Conservation (phyloP, 1,284 basidiomycete species). For the Coniferiporia sulphurascens region DNA sequence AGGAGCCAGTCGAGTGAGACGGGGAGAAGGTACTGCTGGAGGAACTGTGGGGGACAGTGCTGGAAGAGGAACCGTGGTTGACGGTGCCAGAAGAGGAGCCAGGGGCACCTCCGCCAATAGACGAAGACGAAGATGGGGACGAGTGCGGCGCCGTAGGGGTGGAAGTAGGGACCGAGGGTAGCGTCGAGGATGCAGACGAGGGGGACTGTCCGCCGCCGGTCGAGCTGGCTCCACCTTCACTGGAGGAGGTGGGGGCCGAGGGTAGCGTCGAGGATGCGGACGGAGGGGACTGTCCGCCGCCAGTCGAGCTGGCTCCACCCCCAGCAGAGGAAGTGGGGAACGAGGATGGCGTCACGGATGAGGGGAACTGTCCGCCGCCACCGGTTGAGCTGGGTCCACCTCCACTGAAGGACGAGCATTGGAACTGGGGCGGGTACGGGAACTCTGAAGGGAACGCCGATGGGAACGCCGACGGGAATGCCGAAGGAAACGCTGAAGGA, state of each 20-base stretch:
- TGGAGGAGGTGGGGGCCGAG: no score
- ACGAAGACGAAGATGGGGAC: background rate
- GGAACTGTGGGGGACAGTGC: background rate
- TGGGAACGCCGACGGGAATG: no score
- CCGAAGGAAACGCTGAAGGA: no score
- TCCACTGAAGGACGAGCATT: background rate
- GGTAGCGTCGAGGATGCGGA: no score
- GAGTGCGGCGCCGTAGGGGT: no score
- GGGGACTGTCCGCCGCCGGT: background rate
- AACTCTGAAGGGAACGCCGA: no score
- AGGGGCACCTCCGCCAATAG: background rate
- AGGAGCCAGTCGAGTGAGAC: background rate
- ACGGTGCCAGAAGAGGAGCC: no score
- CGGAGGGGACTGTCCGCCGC: background rate
- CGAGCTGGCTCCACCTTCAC: background rate
- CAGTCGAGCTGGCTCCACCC: background rate
- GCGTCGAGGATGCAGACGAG: no score
- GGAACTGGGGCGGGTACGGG: no score
- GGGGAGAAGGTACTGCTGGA: background rate
- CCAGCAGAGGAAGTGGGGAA: no score
- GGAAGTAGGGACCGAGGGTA: no score
- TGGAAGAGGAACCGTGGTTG: background rate
- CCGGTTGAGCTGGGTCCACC: background rate
- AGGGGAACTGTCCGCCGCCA: background rate
- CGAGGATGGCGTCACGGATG: no score